These are phyloP conservation scores for Pseudocercospora fuligena DNA, from an alignment of 2,329 filamentous ascomycete genomes.

Conservation along the genomic window DNA sequence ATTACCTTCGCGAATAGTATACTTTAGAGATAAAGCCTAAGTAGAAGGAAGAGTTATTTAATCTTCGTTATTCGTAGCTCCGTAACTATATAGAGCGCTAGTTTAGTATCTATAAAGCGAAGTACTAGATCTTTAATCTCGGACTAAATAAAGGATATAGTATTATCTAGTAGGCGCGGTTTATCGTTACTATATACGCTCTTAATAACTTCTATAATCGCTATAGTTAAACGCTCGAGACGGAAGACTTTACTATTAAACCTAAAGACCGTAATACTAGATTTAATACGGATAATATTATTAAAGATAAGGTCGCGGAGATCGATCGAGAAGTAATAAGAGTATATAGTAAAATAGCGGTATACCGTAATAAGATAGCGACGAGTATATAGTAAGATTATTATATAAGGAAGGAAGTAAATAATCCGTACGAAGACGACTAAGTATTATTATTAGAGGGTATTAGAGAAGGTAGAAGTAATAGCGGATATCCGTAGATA, in stretches of 20 bases:
- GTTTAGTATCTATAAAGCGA: slow-evolving; percentile 13
- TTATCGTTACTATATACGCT: not conserved
- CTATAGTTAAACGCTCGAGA: not conserved
- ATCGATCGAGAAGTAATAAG: not conserved
- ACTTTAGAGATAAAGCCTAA: too few species aligned
- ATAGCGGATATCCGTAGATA: too few species aligned
- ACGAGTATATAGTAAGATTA: too few species aligned
- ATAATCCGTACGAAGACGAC: too few species aligned
- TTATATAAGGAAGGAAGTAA: too few species aligned
- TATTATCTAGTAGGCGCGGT: not conserved
- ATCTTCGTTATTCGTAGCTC: slow-evolving; percentile 6
- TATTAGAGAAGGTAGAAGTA: too few species aligned
- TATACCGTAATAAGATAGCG: too few species aligned
- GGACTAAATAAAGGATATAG: not conserved
- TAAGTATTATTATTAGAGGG: too few species aligned
- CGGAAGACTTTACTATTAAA: not conserved
- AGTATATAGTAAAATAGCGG: too few species aligned
- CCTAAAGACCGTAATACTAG: not conserved
- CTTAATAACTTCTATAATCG: not conserved
- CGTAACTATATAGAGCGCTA: slow-evolving; percentile 5
- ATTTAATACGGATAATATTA: not conserved
- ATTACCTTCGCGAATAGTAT: too few species aligned
- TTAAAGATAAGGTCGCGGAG: not conserved
- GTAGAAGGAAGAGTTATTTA: too few species aligned
- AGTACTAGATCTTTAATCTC: not conserved